Evolutionary conservation across 164 flowering plant species (phyloP).

Genomic region (Macadamia tetraphylla): DNA sequence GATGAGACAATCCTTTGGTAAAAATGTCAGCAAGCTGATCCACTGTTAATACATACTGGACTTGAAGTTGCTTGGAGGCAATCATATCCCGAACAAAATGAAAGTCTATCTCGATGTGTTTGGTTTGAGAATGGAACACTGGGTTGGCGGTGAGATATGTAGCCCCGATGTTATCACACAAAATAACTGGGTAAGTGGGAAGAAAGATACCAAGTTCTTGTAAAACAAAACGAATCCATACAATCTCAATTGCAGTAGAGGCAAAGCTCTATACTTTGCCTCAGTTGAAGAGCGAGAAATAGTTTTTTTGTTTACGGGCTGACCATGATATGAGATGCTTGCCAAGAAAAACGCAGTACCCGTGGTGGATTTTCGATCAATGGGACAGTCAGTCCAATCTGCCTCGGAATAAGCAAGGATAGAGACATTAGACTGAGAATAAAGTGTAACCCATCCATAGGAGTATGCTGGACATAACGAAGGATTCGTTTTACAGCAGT

Average conservation of each 20-base stretch:
- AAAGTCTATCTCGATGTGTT: conserved; percentile 10
- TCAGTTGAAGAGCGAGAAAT: not conserved
- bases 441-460: too few species aligned
- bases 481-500: not conserved
- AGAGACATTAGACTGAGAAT: too few species aligned
- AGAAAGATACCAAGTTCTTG: not conserved
- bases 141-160: conserved; percentile 1
- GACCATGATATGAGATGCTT: not conserved
- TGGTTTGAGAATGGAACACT: conserved; percentile 5
- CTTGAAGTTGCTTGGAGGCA: too few species aligned
- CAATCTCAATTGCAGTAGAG: not conserved
- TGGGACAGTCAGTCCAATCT: conserved; percentile 3
- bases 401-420: not conserved
- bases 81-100: conserved; percentile 3
- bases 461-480: too few species aligned
- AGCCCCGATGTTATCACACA: conserved; percentile 9
- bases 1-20: too few species aligned
- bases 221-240: not conserved
- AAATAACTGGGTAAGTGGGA: not conserved
- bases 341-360: conserved; percentile 4
- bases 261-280: not conserved
- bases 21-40: too few species aligned
- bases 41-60: too few species aligned
- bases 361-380: not conserved
- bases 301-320: not conserved